These are phyloP conservation scores for Collybia sordida DNA, from an alignment of 768 basidiomycete species.

Conservation along the genomic window DNA sequence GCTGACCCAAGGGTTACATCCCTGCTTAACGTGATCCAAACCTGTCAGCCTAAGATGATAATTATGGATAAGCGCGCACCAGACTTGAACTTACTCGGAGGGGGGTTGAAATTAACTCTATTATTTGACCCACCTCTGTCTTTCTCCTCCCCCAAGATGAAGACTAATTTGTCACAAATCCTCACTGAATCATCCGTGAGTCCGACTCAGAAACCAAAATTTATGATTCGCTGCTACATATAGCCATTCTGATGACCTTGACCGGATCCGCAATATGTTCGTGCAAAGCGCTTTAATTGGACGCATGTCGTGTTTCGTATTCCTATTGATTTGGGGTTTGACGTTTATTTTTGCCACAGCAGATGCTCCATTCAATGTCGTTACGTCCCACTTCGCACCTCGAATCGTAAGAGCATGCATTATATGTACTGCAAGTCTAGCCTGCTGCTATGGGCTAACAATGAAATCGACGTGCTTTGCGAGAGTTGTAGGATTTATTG, in stretches of 20 bases:
- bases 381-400: neutral
- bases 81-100: too few relatives aligned
- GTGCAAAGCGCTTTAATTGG: conserved; percentile 11
- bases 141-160: too few relatives aligned
- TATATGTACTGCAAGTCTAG: neutral
- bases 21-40: too few relatives aligned
- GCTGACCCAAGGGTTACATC: too few relatives aligned
- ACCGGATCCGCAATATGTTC: conserved; percentile 6
- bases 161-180: too few relatives aligned
- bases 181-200: too few relatives aligned
- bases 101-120: too few relatives aligned
- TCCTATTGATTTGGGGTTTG: neutral
- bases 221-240: conserved; percentile 10
- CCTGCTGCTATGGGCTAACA: neutral
- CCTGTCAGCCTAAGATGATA: too few relatives aligned
- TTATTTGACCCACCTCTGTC: too few relatives aligned
- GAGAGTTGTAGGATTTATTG: neutral
- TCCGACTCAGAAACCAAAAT: too few relatives aligned
- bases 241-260: conserved; percentile 10
- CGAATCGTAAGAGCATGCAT: neutral
- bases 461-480: neutral
- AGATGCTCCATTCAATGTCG: conserved; percentile 8
- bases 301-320: neutral
- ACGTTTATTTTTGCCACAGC: neutral
- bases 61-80: too few relatives aligned